These are phyloP conservation scores for Ascochyta rabiei DNA, from an alignment of 2,329 filamentous ascomycete genomes.

Conservation along the genomic window DNA sequence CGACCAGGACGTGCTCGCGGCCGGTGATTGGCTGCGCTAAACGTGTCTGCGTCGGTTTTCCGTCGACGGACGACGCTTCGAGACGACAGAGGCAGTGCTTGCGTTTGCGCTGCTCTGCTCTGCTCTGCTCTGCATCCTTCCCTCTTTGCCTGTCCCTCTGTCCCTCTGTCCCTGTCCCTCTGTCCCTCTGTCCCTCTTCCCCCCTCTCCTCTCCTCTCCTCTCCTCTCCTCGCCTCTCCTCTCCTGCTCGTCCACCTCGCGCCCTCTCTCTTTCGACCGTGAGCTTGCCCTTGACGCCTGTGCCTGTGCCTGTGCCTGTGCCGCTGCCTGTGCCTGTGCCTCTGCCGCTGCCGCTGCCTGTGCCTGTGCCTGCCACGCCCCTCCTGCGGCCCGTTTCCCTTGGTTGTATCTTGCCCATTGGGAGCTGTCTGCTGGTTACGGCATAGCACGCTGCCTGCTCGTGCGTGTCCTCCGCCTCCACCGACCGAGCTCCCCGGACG, in stretches of 20 bases:
- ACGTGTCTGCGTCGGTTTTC: not conserved
- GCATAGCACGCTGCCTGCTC: slow-evolving; percentile 10
- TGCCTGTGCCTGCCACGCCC: slow-evolving; percentile 6
- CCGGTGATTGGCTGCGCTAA: slow-evolving; percentile 5
- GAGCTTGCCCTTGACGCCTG: not conserved
- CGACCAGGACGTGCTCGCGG: not conserved
- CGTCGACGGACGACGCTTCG: not conserved
- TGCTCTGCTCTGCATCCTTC: too few species aligned
- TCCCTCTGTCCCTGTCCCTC: too few species aligned
- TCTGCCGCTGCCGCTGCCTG: too few species aligned
- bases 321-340: too few species aligned
- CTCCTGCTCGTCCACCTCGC: not conserved
- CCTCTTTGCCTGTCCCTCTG: too few species aligned
- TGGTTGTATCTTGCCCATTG: slow-evolving; percentile 31
- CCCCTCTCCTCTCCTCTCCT: too few species aligned
- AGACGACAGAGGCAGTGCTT: not conserved
- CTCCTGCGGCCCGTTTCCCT: slow-evolving; percentile 17
- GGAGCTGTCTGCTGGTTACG: slow-evolving; percentile 28
- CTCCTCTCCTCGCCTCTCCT: not conserved
- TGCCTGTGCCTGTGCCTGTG: too few species aligned
- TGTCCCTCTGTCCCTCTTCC: too few species aligned
- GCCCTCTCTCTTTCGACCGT: not conserved
- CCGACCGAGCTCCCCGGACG: not conserved
- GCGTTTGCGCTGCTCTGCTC: too few species aligned
- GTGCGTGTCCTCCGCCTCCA: slow-evolving; percentile 3